A percentile compares a stretch with the other conserved stretches of the same genome.
These are phyloP conservation scores for Colletotrichum sp. DNA, from an alignment of 2,329 filamentous ascomycete genomes.

Conservation along the genomic window DNA sequence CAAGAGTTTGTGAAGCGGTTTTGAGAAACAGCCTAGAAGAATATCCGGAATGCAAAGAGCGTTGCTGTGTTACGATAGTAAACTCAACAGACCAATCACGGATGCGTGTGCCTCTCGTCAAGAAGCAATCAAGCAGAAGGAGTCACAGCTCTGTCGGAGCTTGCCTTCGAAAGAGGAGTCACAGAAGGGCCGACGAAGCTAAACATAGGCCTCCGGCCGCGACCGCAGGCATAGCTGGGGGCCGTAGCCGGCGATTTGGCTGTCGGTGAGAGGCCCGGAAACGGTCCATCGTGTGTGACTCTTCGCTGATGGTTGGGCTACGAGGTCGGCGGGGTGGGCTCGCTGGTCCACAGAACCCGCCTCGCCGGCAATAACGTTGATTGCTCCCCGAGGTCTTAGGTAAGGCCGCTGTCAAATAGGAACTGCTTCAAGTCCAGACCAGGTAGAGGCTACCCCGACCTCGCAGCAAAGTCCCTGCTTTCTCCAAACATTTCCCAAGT, in stretches of 20 bases:
- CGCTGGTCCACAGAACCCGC: conserved; percentile 6
- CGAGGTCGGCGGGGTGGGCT: conserved; percentile 6
- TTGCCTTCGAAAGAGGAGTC: not conserved
- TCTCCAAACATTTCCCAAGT: conserved; percentile 6
- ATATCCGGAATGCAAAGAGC: not conserved
- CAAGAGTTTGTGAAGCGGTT: not conserved
- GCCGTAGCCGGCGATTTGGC: conserved; percentile 15
- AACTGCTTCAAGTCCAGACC: conserved; percentile 12
- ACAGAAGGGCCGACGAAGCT: not conserved
- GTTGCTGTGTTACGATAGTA: conserved; percentile 3
- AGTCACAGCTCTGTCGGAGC: conserved; percentile 6
- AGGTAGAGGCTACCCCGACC: conserved; percentile 15
- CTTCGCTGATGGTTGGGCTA: not conserved
- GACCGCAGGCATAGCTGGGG: not conserved
- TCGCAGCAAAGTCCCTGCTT: conserved; percentile 2
- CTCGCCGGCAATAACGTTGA: conserved; percentile 20
- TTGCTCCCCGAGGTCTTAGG: conserved; percentile 20
- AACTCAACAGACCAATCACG: not conserved
- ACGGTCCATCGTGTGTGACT: conserved; percentile 15
- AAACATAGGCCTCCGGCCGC: not conserved
- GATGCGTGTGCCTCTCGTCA: not conserved
- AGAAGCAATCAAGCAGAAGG: not conserved
- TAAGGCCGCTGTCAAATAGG: conserved; percentile 18
- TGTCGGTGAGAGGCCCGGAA: conserved; percentile 13
- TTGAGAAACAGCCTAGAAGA: not conserved